Evolutionary conservation across 495 filamentous ascomycete species (phyloP), one percentile per base, ranked within the genome.

Genomic region (Aspergillus baeticus): DNA sequence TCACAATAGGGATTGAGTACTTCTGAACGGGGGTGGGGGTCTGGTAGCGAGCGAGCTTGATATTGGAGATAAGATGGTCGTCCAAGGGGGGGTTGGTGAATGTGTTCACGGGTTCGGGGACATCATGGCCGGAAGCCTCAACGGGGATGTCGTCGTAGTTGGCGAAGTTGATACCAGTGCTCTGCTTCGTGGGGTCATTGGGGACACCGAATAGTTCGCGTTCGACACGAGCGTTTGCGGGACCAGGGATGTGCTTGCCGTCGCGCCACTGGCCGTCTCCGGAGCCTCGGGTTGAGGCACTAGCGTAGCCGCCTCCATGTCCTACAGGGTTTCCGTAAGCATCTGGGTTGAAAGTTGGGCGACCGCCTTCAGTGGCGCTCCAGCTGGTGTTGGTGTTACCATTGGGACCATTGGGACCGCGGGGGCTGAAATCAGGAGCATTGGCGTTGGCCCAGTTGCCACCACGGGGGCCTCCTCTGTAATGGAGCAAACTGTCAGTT

Each of bases 101-200:
- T 42, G 81, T 78, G 62, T 85, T 85, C 55, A 95, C 88, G 37
- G 95, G 90, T 63, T 98, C 95, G 39, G 94, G 95, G 42, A 96
- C 91, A 69, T 95, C 86, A 42, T 91, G 88, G 41, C 94, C 94
- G 55, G 94, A 96, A 38, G 95, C 93, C 69, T 96, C 94, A 54
- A 98, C 95, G 33, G 94, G 94, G 63, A 98, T 98, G 68, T 98
- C 94, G 66, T 98, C 94, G 74, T 98, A 98, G 78, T 98, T 98
- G 77, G 96, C 85, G 68, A 98, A 98, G 81, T 98, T 98, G 86
- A 98, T 98, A 67, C 94, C 94, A 17, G 90, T 96, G 64, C 91
- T 89, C 71, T 96, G 88, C 78, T 96, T 97, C 59, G 88, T 84
- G 53, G 92, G 91, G 66, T 98, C 94, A 71, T 98, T 94, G 59